These are phyloP conservation scores for Talaromyces borbonicus DNA, from an alignment of 495 filamentous ascomycete genomes.

Conservation along the genomic window DNA sequence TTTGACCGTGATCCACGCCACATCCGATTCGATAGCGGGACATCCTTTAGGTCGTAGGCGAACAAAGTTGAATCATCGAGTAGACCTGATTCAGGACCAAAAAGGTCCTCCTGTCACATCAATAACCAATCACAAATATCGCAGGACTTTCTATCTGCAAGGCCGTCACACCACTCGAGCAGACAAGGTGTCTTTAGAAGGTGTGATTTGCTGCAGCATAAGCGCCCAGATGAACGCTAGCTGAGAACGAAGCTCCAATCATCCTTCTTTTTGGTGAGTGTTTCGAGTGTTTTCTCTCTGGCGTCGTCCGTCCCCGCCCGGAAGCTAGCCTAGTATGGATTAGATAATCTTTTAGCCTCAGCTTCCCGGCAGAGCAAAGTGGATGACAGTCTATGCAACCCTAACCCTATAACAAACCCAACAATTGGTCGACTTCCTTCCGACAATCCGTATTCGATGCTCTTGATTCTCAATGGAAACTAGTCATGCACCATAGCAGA, in stretches of 20 bases:
- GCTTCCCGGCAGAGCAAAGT: too few species aligned
- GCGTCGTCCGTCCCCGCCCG: not conserved
- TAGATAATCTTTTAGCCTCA: not conserved
- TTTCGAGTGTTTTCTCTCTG: not conserved
- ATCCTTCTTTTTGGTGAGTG: not conserved
- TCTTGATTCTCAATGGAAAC: too few species aligned
- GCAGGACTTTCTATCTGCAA: not conserved
- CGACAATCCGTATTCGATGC: too few species aligned
- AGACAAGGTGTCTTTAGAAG: conserved; percentile 1
- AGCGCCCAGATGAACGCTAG: conserved; percentile 6
- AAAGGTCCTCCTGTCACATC: conserved; percentile 1
- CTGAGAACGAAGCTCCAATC: not conserved
- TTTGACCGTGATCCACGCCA: not conserved
- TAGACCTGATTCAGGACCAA: not conserved
- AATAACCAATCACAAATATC: conserved; percentile 1
- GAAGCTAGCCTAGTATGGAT: conserved; percentile 1
- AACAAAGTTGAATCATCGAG: not conserved
- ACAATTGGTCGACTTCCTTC: too few species aligned
- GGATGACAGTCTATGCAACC: too few species aligned
- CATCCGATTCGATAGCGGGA: conserved; percentile 1
- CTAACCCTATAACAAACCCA: too few species aligned
- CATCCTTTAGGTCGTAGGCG: not conserved
- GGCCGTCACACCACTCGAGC: conserved; percentile 4
- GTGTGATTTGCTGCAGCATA: conserved; percentile 4
- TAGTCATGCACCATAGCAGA: too few species aligned